Base-by-base conservation (phyloP, 768 basidiomycete genomes). In the Fibroporia radiculosa region DNA sequence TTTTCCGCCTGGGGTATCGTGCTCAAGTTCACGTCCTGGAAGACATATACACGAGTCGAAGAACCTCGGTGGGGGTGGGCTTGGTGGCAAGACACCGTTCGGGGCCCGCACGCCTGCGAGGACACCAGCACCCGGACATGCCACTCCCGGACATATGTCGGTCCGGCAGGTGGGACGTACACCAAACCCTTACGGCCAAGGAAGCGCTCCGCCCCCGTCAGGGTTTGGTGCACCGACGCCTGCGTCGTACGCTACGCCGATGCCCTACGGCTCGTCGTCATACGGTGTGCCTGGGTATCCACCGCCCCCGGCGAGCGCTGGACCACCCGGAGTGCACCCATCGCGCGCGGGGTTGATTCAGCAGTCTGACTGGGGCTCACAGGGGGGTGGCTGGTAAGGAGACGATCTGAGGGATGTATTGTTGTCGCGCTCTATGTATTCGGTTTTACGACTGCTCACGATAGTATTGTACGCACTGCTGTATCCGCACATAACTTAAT, bases 41-140 rank as follows among this genome's bases (percentile, higher is more conserved):
- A 84, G 85, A 54, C 85, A 89, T 67, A 67, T 86, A 34, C 82
- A 88, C 54, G 82, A 87, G 62, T 83, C 84, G n/a, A 71, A 72
- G 71, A 84, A 71, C 72, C 69, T 68, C 47, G 76, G 59, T 60
- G 72, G 50, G 59, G 67, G 56, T 53, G 61, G 69, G 10, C 65
- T 64, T 4, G 79, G 79, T 35, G 81, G 83, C 35, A 89, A 83
- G 59, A 93, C 91, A 0, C 89, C 91, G 0, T 90, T 81, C 51
- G 80, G 74, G 84, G 51, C 82, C n/a, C 78, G 86, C 26, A 90
- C 87, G 1, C 87, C 87, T 40, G 87, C 76, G 18, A 75, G 85
- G 26, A 81, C 80, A 12, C 74, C 78, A 11, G 86, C 62, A 1
- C 53, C 66, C 27, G 68, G 66, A 2, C 63, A 66, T 35, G 58